Percentiles rank a stretch among this genome's conserved stretches.
Conservation (phyloP, 2,329 filamentous ascomycete genomes). For the Verticillium klebahnii region DNA sequence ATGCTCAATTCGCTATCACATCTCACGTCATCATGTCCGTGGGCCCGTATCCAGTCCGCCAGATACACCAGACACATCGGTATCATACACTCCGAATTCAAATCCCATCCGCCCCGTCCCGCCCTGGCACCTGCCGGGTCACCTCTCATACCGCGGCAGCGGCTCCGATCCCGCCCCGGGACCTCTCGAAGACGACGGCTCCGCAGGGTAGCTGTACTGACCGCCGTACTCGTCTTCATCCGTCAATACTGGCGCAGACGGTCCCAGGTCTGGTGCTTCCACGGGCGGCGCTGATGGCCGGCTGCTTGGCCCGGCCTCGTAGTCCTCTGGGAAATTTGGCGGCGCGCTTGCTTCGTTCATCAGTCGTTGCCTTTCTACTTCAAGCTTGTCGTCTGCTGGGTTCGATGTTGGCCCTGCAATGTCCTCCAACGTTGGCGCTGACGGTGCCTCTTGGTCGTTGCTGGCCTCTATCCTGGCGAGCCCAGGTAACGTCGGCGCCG, state of each 20-base stretch:
- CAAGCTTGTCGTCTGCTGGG: conserved; percentile 69
- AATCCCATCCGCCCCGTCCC: background rate
- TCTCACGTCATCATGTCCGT: background rate
- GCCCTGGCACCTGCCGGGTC: conserved; percentile 4
- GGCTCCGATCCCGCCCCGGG: conserved; percentile 17
- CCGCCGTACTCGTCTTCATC: conserved; percentile 49
- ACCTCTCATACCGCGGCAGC: conserved; percentile 30
- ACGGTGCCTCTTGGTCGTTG: conserved; percentile 27
- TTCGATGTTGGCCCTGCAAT: conserved; percentile 23
- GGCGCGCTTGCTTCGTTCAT: conserved; percentile 62
- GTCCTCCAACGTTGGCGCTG: conserved; percentile 42
- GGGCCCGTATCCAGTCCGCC: background rate
- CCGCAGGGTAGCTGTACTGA: conserved; percentile 16
- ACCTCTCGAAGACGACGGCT: conserved; percentile 1
- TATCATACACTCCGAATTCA: background rate
- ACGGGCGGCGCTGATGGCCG: conserved; percentile 21
- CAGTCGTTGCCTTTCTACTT: conserved; percentile 64
- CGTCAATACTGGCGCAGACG: conserved; percentile 54
- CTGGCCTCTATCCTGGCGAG: background rate
- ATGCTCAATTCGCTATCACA: background rate
- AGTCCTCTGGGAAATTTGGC: conserved; percentile 51
- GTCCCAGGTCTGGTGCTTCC: conserved; percentile 27
- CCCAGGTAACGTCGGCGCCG: conserved; percentile 4
- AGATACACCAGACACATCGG: background rate
- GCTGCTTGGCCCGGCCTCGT: conserved; percentile 28